These are phyloP conservation scores for Cordyceps farinosa DNA, from an alignment of 2,329 filamentous ascomycete species.

Conservation along the genomic window DNA sequence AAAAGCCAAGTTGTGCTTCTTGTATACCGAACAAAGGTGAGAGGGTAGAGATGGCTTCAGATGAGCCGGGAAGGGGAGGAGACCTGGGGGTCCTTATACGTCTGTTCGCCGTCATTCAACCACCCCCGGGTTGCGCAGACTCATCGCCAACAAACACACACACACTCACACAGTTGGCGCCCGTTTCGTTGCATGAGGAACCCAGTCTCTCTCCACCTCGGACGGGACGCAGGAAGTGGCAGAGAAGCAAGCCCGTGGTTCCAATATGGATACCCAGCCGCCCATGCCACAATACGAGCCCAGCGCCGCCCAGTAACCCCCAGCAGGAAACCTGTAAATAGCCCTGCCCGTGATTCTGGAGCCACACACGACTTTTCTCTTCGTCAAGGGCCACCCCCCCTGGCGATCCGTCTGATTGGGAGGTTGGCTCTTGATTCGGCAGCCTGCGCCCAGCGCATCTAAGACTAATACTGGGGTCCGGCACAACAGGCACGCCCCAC, in stretches of 20 bases:
- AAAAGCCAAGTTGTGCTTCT: background rate
- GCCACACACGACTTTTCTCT: background rate
- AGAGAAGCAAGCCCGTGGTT: background rate
- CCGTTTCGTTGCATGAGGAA: background rate
- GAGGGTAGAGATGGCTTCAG: background rate
- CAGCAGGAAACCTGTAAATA: slow-evolving; percentile 6
- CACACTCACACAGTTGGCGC: background rate
- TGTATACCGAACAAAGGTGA: background rate
- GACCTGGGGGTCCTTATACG: slow-evolving; percentile 12
- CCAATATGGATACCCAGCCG: slow-evolving; percentile 14
- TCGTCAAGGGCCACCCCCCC: background rate
- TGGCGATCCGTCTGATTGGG: slow-evolving; percentile 13
- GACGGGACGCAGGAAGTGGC: background rate
- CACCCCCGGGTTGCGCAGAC: background rate
- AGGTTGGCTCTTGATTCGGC: slow-evolving; percentile 7
- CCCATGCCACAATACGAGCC: slow-evolving; percentile 16
- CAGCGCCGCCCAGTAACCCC: background rate
- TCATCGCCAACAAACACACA: slow-evolving; percentile 3
- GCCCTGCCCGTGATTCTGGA: background rate
- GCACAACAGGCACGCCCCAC: slow-evolving; percentile 1
- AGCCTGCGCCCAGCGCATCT: background rate
- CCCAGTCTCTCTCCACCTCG: background rate
- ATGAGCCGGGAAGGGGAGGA: slow-evolving; percentile 1
- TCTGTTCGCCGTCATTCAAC: background rate
- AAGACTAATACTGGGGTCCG: background rate